These are phyloP conservation scores for Elaeis oleifera DNA, from an alignment of 202 grass and related monocot genomes.

Conservation along the genomic window DNA sequence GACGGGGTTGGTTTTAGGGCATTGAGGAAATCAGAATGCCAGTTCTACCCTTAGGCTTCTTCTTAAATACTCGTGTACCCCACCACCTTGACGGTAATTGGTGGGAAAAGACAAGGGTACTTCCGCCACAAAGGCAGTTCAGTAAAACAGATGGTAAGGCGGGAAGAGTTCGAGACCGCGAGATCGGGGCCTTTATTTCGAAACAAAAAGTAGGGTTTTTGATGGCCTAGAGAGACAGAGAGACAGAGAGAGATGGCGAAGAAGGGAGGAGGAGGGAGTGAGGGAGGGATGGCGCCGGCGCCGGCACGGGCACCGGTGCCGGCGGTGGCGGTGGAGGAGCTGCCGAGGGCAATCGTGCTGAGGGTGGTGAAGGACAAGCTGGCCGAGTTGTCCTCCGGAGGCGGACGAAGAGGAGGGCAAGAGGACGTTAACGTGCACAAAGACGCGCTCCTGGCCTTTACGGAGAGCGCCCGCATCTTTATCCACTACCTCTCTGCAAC, in stretches of 20 bases:
- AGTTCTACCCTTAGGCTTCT: conserved; percentile 6
- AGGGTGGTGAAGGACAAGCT: conserved; percentile 74
- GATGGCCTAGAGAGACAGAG: background rate
- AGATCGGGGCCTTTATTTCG: too few relatives aligned
- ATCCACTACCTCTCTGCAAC: conserved; percentile 86
- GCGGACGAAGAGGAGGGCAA: conserved; percentile 14
- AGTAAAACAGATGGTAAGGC: too few relatives aligned
- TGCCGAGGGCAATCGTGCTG: conserved; percentile 36
- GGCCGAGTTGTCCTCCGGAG: conserved; percentile 17
- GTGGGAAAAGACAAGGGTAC: too few relatives aligned
- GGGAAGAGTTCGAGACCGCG: too few relatives aligned
- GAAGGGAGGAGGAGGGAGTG: conserved; percentile 20
- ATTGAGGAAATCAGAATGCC: too few relatives aligned
- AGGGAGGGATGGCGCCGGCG: conserved; percentile 4
- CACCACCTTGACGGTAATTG: too few relatives aligned
- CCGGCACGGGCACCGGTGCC: background rate
- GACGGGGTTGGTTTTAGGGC: too few relatives aligned
- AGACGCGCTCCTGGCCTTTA: conserved; percentile 60
- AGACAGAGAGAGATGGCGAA: conserved; percentile 8
- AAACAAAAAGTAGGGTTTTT: background rate
- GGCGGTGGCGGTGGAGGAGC: conserved; percentile 1
- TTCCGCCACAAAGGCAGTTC: too few relatives aligned
- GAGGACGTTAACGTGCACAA: conserved; percentile 58
- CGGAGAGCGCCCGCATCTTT: conserved; percentile 77
- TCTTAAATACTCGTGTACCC: too few relatives aligned